Evolutionary conservation across 169 alveolate species (phyloP).

Genomic region (Plasmodium gonderi): DNA sequence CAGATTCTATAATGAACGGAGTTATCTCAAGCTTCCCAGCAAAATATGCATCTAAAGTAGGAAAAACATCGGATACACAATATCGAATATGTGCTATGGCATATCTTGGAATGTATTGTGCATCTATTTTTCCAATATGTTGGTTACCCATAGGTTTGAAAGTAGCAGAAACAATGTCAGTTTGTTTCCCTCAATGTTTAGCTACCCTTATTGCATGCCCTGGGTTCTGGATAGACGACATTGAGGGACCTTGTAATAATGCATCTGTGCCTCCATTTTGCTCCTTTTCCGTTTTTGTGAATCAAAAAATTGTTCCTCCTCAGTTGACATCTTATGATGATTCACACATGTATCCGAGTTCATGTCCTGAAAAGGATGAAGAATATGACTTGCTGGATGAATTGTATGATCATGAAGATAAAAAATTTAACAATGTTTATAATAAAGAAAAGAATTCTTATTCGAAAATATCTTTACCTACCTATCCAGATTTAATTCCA

Average conservation of each 20-base stretch:
- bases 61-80: slow-evolving; percentile 86
- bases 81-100: slow-evolving; percentile 87
- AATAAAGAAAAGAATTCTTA: slow-evolving; percentile 10
- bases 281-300: slow-evolving; percentile 86
- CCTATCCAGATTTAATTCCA: slow-evolving; percentile 20
- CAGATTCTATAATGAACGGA: slow-evolving; percentile 88
- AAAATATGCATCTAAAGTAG: slow-evolving; percentile 88
- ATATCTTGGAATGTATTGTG: slow-evolving; percentile 89
- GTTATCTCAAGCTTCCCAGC: slow-evolving; percentile 87
- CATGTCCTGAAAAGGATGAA: slow-evolving; percentile 79
- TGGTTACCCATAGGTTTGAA: slow-evolving; percentile 84
- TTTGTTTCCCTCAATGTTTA: slow-evolving; percentile 87
- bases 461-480: not conserved
- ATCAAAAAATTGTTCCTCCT: slow-evolving; percentile 87
- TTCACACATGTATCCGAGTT: slow-evolving; percentile 83
- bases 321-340: slow-evolving; percentile 86
- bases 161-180: slow-evolving; percentile 46
- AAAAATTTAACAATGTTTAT: not conserved
- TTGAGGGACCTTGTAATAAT: slow-evolving; percentile 81
- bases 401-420: slow-evolving; percentile 23
- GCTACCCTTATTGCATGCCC: slow-evolving; percentile 90
- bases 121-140: slow-evolving; percentile 88
- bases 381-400: slow-evolving; percentile 42
- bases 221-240: slow-evolving; percentile 89
- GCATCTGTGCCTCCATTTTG: slow-evolving; percentile 89